Evolutionary conservation across 2,329 filamentous ascomycete species (phyloP), one percentile per base, ranked within the genome.

Genomic region (Bipolaris zeicola): DNA sequence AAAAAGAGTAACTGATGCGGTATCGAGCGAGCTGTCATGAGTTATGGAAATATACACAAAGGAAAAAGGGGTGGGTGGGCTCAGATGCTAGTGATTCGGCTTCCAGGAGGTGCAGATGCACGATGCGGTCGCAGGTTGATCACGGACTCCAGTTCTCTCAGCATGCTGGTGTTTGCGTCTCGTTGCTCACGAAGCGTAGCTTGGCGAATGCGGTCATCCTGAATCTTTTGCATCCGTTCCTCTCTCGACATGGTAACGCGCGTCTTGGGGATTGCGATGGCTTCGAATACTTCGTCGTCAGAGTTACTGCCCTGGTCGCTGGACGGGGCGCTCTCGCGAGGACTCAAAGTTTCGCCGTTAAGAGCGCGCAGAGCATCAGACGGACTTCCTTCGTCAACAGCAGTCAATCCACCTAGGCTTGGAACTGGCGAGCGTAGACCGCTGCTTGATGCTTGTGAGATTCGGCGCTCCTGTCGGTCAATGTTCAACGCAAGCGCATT

Each of bases 121-220:
- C 72, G 55, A 39, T 69, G 66, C 24, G 73, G 72, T 33, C 75
- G 52, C 18, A 76, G 56, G 50, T 71, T 74, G 39, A 98, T 96
- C 58, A 99, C 87, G 60, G 91, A 94, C 79, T 97, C 92, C 56
- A 99, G 82, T 78, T 99, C 95, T 61, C 89, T 88, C 61, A 99
- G 83, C 91, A 99, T 96, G 66, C 89, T 91, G 41, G 88, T 90
- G 61, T 87, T 96, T 10, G 91, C 89, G 60, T 97, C 92, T 42
- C 87, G 81, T 70, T 89, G 89, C 66, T 93, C 90, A 52, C 87
- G 86, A 38, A 87, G 80, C 38, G 86, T 82, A 18, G 89, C 89
- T 71, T 91, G 90, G 61, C 85, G 86, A 51, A 87, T 87, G 55
- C 94, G 85, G 42, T 98, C 94, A 71, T 96, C 93, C 67, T 90